Evolutionary conservation across 345 rosid genomes (phyloP).

Genomic region (Nasturtium officinale): DNA sequence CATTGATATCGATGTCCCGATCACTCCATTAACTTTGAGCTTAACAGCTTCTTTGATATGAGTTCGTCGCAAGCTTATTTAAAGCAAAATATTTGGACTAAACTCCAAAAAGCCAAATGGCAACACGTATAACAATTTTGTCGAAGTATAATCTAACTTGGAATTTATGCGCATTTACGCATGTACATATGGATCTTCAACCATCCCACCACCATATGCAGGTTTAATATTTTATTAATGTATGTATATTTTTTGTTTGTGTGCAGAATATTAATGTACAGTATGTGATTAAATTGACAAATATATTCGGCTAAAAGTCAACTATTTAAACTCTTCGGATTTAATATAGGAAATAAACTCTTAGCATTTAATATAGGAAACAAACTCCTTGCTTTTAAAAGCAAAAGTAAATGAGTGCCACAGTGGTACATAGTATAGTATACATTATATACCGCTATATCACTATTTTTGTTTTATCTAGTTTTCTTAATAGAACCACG

Average conservation of each 20-base stretch:
- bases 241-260: not conserved
- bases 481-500: not conserved
- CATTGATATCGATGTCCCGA: not conserved
- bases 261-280: not conserved
- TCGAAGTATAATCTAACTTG: not conserved
- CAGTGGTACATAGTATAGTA: slow-evolving; percentile 1
- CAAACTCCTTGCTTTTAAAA: not conserved
- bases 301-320: not conserved
- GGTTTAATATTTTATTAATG: not conserved
- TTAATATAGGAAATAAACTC: not conserved
- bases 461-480: not conserved
- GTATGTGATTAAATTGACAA: not conserved
- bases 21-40: not conserved
- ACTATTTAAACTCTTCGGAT: not conserved
- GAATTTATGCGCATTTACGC: not conserved
- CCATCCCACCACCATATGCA: not conserved
- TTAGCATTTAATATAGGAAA: no score
- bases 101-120: not conserved
- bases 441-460: not conserved
- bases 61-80: not conserved
- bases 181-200: not conserved
- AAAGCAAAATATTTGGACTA: not conserved
- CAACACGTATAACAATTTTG: not conserved
- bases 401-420: not conserved
- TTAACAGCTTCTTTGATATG: not conserved